phyloP scores from a whole-genome alignment of 2,329 filamentous ascomycete species.

The Cordyceps farinosa region DNA sequence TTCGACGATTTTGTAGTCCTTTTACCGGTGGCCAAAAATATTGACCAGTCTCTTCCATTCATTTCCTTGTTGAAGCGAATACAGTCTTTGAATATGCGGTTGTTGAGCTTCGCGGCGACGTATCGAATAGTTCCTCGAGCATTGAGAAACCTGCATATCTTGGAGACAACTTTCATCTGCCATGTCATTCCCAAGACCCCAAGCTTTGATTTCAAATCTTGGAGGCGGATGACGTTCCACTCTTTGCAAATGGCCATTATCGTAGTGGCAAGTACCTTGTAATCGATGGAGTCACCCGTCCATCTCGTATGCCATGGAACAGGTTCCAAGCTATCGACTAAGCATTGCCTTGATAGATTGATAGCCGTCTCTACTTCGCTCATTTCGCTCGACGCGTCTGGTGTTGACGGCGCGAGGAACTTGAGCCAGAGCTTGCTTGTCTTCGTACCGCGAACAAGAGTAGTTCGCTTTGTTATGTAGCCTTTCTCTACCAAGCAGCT shows the following conservation, averaged over 20 bases:
- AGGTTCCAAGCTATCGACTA: conserved; percentile 46
- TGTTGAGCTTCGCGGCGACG: conserved; percentile 52
- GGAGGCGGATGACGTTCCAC: conserved; percentile 56
- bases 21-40: conserved; percentile 50
- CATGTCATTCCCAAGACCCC: conserved; percentile 52
- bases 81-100: conserved; percentile 58
- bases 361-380: conserved; percentile 31
- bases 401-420: conserved; percentile 48
- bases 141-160: conserved; percentile 56
- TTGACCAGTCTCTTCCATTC: conserved; percentile 53
- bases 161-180: conserved; percentile 59
- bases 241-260: conserved; percentile 55
- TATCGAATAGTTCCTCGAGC: conserved; percentile 53
- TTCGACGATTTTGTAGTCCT: conserved; percentile 19
- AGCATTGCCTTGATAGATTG: conserved; percentile 36
- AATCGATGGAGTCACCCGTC: conserved; percentile 57
- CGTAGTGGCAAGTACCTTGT: conserved; percentile 53
- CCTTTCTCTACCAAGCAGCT: conserved; percentile 57
- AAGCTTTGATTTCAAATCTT: conserved; percentile 56
- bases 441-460: conserved; percentile 55
- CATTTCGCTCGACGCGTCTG: conserved; percentile 30
- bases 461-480: conserved; percentile 59
- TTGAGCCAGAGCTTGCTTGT: conserved; percentile 62
- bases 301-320: conserved; percentile 55
- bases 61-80: conserved; percentile 56